phyloP scores from a whole-genome alignment of 2,329 filamentous ascomycete genomes.

The Dichotomopilus funicola region DNA sequence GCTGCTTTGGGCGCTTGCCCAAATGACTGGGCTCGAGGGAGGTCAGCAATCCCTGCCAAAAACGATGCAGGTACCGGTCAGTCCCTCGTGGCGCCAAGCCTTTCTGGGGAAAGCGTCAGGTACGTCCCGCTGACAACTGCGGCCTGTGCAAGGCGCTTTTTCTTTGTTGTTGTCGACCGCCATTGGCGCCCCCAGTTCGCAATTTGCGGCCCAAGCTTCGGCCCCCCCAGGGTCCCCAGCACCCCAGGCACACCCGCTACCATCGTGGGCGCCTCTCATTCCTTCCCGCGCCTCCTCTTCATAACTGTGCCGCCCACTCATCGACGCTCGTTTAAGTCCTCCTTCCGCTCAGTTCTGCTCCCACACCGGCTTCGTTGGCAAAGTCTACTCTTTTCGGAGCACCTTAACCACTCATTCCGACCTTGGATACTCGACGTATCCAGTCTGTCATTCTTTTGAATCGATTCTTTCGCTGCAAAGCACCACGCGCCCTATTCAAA shows the following conservation, averaged over 20 bases:
- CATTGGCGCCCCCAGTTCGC: slow-evolving; percentile 15
- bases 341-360: neutral
- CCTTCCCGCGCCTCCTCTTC: slow-evolving; percentile 13
- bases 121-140: slow-evolving; percentile 7
- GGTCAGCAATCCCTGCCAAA: slow-evolving; percentile 7
- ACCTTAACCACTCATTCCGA: slow-evolving; percentile 20
- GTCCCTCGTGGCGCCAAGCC: slow-evolving; percentile 16
- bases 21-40: neutral
- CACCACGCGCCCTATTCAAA: neutral
- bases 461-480: neutral
- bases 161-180: slow-evolving; percentile 12
- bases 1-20: neutral
- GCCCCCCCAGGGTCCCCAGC: neutral
- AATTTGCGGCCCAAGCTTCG: slow-evolving; percentile 17
- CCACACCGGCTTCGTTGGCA: slow-evolving; percentile 49
- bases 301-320: slow-evolving; percentile 16
- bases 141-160: slow-evolving; percentile 3
- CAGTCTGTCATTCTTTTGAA: slow-evolving; percentile 27
- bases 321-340: neutral
- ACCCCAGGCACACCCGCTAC: slow-evolving; percentile 3
- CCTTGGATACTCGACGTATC: slow-evolving; percentile 30
- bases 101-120: slow-evolving; percentile 11
- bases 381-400: slow-evolving; percentile 35
- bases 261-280: slow-evolving; percentile 20
- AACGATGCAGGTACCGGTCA: slow-evolving; percentile 20